Evolutionary conservation across 202 grass and related monocot genomes (phyloP).

Genomic region (Zizania palustris): DNA sequence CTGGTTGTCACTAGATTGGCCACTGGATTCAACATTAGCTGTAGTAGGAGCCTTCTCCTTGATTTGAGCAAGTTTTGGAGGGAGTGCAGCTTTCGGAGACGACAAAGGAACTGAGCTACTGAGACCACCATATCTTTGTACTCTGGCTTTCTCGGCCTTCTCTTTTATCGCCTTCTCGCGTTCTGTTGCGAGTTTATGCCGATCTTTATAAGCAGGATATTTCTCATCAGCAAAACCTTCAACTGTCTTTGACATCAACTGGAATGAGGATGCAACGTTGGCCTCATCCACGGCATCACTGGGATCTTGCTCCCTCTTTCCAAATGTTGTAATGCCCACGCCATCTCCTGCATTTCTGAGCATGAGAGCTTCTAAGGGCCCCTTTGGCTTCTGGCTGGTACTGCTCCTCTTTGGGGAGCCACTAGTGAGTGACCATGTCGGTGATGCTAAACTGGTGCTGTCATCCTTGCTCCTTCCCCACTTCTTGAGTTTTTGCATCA

Average conservation of each 20-base stretch:
- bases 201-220: constrained; percentile 85
- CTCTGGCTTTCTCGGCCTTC: constrained; percentile 83
- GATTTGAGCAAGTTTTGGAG: constrained; percentile 78
- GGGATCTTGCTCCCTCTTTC: constrained; percentile 70
- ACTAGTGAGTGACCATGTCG: constrained; percentile 44
- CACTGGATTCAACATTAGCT: constrained; percentile 47
- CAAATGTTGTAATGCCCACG: constrained; percentile 78
- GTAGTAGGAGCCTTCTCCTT: constrained; percentile 61
- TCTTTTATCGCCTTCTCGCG: constrained; percentile 83
- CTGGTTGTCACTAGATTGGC: constrained; percentile 58
- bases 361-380: constrained; percentile 84
- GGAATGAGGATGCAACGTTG: constrained; percentile 70
- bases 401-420: constrained; percentile 56
- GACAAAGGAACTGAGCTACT: constrained; percentile 47
- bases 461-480: constrained; percentile 83
- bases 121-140: constrained; percentile 58
- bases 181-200: constrained; percentile 85
- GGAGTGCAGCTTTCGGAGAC: constrained; percentile 52
- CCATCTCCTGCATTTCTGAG: constrained; percentile 87
- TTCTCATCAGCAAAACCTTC: constrained; percentile 83
- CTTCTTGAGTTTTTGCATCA: constrained; percentile 88
- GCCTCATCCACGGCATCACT: constrained; percentile 51
- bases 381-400: constrained; percentile 50
- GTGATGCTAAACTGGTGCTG: constrained; percentile 49
- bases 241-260: constrained; percentile 75